A percentile compares a stretch with the other conserved stretches of the same genome.
phyloP scores from a whole-genome alignment of 345 rosid genomes.

The Arabidopsis thaliana region DNA sequence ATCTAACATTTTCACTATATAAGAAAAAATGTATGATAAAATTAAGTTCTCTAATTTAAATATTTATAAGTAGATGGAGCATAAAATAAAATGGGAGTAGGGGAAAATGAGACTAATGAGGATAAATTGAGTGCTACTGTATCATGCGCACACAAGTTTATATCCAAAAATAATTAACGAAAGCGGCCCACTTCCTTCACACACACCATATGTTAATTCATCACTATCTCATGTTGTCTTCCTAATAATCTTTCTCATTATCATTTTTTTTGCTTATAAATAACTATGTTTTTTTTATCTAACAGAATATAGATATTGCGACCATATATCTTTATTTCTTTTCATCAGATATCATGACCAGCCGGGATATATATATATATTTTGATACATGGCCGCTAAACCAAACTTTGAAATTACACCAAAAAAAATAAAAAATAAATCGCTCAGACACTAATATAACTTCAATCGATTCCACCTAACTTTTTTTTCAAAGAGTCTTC shows the following conservation, averaged over 20 bases:
- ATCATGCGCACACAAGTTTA: conserved; percentile 70
- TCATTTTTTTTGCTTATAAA: not conserved
- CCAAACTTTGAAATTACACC: not conserved
- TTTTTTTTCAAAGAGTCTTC: not conserved
- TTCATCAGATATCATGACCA: not conserved
- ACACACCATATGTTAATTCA: conserved; percentile 41
- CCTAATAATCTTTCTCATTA: conserved; percentile 23
- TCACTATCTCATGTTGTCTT: conserved; percentile 45
- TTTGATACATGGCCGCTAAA: not conserved
- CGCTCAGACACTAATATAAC: not conserved
- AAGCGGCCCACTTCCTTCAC: conserved; percentile 51
- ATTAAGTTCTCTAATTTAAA: not conserved
- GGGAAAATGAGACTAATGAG: conserved; percentile 37
- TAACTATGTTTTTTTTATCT: not conserved
- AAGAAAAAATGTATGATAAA: too few species aligned
- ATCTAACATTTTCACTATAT: not conserved
- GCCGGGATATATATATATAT: not conserved
- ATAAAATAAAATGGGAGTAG: conserved; percentile 19
- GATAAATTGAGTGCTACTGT: conserved; percentile 73
- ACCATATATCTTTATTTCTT: not conserved
- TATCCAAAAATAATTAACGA: conserved; percentile 34
- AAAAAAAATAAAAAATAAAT: not conserved
- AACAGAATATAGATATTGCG: not conserved
- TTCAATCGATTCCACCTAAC: not conserved
- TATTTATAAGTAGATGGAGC: not conserved